Evolutionary conservation across 176 grass and related monocot genomes (phyloP).

Genomic region (Phoenix roebelenii): DNA sequence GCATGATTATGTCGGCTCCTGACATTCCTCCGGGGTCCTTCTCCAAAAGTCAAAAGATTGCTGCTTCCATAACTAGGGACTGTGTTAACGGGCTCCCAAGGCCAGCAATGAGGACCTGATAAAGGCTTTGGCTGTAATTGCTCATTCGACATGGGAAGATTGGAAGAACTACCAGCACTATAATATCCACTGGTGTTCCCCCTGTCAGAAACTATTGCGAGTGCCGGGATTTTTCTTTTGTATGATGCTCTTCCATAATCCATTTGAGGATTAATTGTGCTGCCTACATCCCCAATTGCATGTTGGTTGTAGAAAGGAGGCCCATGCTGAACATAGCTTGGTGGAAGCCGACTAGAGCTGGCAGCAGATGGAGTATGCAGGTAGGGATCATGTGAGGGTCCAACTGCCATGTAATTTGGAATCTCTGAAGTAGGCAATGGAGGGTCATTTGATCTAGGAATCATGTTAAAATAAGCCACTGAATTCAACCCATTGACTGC

Average conservation of each 20-base stretch:
- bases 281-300: neutral
- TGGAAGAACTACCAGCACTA: constrained; percentile 51
- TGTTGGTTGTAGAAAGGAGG: constrained; percentile 3
- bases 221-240: constrained; percentile 35
- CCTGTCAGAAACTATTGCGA: constrained; percentile 9
- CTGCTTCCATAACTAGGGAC: constrained; percentile 19
- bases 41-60: constrained; percentile 21
- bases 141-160: constrained; percentile 17
- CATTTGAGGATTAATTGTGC: neutral
- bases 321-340: neutral
- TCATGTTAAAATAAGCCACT: constrained; percentile 3
- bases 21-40: constrained; percentile 57
- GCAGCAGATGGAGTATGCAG: neutral
- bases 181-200: constrained; percentile 21
- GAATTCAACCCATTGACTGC: neutral
- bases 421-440: neutral
- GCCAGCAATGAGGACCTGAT: constrained; percentile 18
- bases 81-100: constrained; percentile 27
- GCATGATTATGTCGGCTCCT: constrained; percentile 29
- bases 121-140: constrained; percentile 20
- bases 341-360: constrained; percentile 3
- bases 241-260: constrained; percentile 27
- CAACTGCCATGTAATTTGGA: neutral
- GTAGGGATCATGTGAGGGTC: constrained; percentile 2
- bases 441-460: neutral